phyloP scores from a whole-genome alignment of 2,329 filamentous ascomycete species.

The Pseudogymnoascus sp. region DNA sequence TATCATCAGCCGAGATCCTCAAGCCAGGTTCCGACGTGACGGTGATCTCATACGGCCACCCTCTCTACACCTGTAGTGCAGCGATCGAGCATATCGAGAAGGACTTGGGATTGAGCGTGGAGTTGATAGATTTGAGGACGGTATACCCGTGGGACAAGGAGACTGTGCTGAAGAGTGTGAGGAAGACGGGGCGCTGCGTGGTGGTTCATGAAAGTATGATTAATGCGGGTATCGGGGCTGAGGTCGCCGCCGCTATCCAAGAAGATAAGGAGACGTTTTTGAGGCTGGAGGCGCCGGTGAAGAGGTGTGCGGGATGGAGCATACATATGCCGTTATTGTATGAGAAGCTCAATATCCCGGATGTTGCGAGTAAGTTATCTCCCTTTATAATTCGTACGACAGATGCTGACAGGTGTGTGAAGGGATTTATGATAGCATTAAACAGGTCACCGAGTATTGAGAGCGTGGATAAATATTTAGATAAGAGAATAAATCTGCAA shows the following conservation, averaged over 20 bases:
- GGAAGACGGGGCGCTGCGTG: conserved; percentile 60
- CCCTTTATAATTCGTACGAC: not conserved
- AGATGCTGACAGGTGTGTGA: conserved; percentile 14
- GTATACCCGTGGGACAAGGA: conserved; percentile 67
- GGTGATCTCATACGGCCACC: conserved; percentile 62
- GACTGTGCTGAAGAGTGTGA: conserved; percentile 57
- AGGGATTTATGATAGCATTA: conserved; percentile 31
- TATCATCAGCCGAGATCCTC: conserved; percentile 61
- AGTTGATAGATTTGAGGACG: conserved; percentile 63
- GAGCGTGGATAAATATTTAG: not conserved
- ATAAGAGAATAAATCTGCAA: not conserved
- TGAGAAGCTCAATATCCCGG: conserved; percentile 59
- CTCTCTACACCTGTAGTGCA: conserved; percentile 58
- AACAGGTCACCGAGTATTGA: conserved; percentile 26
- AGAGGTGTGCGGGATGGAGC: conserved; percentile 62
- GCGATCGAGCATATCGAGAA: conserved; percentile 61
- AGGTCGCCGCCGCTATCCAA: conserved; percentile 64
- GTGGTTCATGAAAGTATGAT: conserved; percentile 71
- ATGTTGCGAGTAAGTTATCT: conserved; percentile 55
- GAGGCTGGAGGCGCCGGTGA: conserved; percentile 60
- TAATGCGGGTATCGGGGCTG: conserved; percentile 64
- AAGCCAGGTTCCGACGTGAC: conserved; percentile 60
- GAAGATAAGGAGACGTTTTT: conserved; percentile 54
- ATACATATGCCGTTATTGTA: conserved; percentile 59
- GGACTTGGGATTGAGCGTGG: conserved; percentile 56